These are phyloP conservation scores for Anisodus acutangulus DNA, from an alignment of 257 asterid species.

Conservation along the genomic window DNA sequence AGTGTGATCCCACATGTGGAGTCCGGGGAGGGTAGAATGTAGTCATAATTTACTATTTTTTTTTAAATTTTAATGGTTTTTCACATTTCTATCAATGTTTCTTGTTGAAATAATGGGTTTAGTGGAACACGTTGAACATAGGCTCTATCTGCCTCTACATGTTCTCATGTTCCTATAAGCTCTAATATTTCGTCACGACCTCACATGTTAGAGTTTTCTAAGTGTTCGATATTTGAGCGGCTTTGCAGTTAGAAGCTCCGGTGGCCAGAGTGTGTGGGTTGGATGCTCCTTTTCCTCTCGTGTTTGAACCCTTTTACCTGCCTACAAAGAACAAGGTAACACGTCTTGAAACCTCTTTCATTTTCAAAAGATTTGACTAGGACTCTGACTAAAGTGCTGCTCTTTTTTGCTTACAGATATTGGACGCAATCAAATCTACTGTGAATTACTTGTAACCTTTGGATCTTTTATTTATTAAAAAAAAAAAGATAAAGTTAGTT, in stretches of 20 bases:
- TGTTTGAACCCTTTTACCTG: constrained; percentile 90
- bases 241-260: constrained; percentile 86
- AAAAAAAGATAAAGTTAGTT: too few species aligned
- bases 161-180: neutral
- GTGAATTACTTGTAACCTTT: constrained; percentile 51
- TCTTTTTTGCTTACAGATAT: constrained; percentile 53
- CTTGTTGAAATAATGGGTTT: neutral
- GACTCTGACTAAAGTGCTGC: constrained; percentile 8
- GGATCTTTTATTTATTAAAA: too few species aligned
- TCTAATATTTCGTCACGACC: neutral
- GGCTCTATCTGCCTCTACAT: neutral
- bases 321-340: constrained; percentile 90
- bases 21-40: too few species aligned
- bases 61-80: neutral
- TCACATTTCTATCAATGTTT: neutral
- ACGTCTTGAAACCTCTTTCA: neutral
- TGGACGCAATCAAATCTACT: constrained; percentile 88
- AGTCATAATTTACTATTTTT: neutral
- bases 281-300: constrained; percentile 96
- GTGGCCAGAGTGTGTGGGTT: constrained; percentile 92
- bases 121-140: neutral
- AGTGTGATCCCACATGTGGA: too few species aligned
- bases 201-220: too few species aligned
- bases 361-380: neutral
- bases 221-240: neutral